These are phyloP conservation scores for Cystofilobasidium bisporidii DNA, from an alignment of 768 basidiomycete species.

Conservation along the genomic window DNA sequence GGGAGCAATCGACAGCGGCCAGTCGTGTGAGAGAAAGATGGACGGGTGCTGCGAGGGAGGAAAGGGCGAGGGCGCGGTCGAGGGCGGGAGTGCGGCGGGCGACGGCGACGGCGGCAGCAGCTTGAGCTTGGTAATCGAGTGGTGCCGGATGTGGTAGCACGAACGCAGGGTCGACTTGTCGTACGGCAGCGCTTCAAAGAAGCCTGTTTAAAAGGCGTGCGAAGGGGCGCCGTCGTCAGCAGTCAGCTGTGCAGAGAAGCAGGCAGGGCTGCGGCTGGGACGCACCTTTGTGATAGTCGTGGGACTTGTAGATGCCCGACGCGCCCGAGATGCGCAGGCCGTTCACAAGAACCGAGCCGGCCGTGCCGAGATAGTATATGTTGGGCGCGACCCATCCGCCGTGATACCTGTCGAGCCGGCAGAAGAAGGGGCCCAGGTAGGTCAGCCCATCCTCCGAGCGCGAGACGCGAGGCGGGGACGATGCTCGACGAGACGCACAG, in stretches of 20 bases:
- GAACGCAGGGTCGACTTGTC: conserved; percentile 61
- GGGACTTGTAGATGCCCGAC: conserved; percentile 78
- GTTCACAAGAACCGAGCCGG: conserved; percentile 77
- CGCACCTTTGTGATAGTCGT: conserved; percentile 59
- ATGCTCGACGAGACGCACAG: conserved; percentile 50
- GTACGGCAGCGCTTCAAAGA: conserved; percentile 76
- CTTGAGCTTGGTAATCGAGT: conserved; percentile 59
- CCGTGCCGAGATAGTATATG: conserved; percentile 89
- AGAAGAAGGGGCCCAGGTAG: too few relatives aligned
- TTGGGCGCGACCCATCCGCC: conserved; percentile 96
- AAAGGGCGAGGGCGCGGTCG: conserved; percentile 15
- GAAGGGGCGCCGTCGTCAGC: not conserved
- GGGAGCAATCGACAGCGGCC: conserved; percentile 77
- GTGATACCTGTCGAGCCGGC: conserved; percentile 87
- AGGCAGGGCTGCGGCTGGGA: not conserved
- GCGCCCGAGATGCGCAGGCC: conserved; percentile 80
- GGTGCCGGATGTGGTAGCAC: conserved; percentile 84
- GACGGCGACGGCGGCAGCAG: conserved; percentile 21
- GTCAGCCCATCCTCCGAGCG: too few relatives aligned
- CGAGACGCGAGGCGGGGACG: not conserved
- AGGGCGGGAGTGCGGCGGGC: not conserved
- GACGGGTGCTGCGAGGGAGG: conserved; percentile 13
- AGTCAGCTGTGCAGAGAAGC: not conserved
- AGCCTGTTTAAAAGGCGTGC: conserved; percentile 41
- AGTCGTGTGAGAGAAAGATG: conserved; percentile 92